Evolutionary conservation across 2,329 filamentous ascomycete genomes (phyloP).

Genomic region (Knoxdaviesia proteae): DNA sequence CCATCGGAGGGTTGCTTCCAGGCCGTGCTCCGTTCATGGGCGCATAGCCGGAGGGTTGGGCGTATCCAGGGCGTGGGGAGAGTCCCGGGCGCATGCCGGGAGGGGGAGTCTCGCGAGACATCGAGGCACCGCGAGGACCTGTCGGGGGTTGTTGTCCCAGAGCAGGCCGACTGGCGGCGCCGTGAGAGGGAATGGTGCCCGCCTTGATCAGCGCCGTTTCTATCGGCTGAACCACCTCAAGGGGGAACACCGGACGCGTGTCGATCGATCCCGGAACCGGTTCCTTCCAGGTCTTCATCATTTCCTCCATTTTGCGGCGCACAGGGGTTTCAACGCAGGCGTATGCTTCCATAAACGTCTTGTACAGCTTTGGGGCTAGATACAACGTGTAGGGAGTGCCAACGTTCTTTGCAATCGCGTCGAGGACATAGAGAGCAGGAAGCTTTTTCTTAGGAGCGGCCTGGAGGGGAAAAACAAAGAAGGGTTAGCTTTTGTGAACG

Average conservation of each 20-base stretch:
- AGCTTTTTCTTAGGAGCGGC: conserved; percentile 75
- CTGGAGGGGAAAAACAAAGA: conserved; percentile 23
- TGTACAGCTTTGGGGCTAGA: conserved; percentile 75
- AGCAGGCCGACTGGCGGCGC: not conserved
- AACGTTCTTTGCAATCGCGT: conserved; percentile 97
- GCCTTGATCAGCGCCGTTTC: conserved; percentile 88
- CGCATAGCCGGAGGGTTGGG: no score
- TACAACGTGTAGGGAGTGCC: conserved; percentile 94
- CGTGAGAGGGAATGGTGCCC: conserved; percentile 4
- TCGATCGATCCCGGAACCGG: conserved; percentile 87
- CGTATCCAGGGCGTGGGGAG: no score
- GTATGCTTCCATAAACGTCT: conserved; percentile 94
- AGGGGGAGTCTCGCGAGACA: no score
- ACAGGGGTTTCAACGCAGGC: conserved; percentile 67
- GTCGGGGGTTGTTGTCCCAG: no score
- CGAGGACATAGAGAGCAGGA: conserved; percentile 89
- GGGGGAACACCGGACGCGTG: conserved; percentile 74
- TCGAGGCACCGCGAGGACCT: no score
- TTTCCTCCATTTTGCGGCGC: conserved; percentile 82
- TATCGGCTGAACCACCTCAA: conserved; percentile 72
- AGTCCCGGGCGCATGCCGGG: no score
- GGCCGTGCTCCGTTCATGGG: no score
- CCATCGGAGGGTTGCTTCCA: no score
- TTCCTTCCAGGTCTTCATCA: conserved; percentile 96
- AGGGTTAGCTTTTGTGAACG: not conserved